Conservation (phyloP, 306 rosid genomes). For the Purshia tridentata region DNA sequence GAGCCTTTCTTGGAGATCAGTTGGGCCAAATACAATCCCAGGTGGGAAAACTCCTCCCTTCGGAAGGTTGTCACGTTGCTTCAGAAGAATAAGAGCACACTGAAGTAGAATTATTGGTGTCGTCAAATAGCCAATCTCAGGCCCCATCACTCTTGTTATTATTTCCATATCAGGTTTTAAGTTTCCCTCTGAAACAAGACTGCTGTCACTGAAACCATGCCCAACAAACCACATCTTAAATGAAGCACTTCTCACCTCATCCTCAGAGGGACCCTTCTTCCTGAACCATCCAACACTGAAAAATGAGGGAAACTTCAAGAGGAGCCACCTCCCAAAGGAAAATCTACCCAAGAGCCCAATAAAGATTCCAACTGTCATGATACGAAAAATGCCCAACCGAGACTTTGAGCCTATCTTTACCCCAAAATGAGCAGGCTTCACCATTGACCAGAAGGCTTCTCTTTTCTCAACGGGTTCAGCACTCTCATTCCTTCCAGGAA, state of each 20-base stretch:
- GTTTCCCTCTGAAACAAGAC: conserved; percentile 39
- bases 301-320: conserved; percentile 67
- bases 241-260: conserved; percentile 66
- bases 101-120: conserved; percentile 79
- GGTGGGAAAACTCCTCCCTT: conserved; percentile 72
- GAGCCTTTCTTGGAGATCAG: conserved; percentile 69
- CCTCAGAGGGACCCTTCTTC: conserved; percentile 77
- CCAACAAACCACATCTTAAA: conserved; percentile 94
- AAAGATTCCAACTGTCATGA: conserved; percentile 43
- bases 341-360: conserved; percentile 57
- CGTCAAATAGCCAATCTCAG: conserved; percentile 82
- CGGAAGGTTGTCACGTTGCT: conserved; percentile 62
- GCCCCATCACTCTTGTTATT: conserved; percentile 75
- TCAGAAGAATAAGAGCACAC: conserved; percentile 68
- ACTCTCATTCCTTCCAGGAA: conserved; percentile 63
- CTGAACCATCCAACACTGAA: conserved; percentile 74
- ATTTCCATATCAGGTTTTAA: conserved; percentile 69
- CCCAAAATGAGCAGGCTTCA: conserved; percentile 78
- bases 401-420: conserved; percentile 69
- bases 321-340: conserved; percentile 73
- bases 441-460: conserved; percentile 62
- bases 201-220: conserved; percentile 51
- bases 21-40: conserved; percentile 79
- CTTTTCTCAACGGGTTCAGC: conserved; percentile 46
- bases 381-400: conserved; percentile 43